Conservation (phyloP, 2,329 filamentous ascomycete species). For the Penicillium italicum region DNA sequence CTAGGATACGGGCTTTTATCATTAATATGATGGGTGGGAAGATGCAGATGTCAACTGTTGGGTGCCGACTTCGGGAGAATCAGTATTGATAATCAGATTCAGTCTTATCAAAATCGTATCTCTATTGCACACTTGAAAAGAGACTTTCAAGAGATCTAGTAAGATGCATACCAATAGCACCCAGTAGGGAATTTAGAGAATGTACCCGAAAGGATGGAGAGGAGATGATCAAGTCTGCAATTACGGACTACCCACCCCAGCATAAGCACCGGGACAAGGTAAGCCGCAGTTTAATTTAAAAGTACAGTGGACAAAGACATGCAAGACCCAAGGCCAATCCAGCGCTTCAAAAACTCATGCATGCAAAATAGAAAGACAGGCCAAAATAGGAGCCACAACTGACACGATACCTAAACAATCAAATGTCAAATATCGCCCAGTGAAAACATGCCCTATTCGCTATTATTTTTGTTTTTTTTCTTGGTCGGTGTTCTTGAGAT, state of each 20-base stretch:
- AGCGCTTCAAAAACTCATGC: conserved; percentile 29
- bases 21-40: not conserved
- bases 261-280: conserved; percentile 9
- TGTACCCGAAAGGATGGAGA: conserved; percentile 17
- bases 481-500: conserved; percentile 21
- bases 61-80: not conserved
- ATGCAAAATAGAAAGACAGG: conserved; percentile 21
- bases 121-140: not conserved
- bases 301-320: conserved; percentile 35
- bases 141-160: not conserved
- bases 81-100: not conserved
- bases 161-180: not conserved
- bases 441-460: not conserved
- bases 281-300: conserved; percentile 28
- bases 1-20: not conserved
- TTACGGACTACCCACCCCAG: conserved; percentile 28
- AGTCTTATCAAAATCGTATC: not conserved
- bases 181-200: not conserved
- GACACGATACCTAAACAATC: conserved; percentile 4
- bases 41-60: not conserved
- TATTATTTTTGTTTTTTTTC: conserved; percentile 21
- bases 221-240: conserved; percentile 32
- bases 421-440: not conserved
- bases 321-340: conserved; percentile 30
- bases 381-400: not conserved